phyloP scores from a whole-genome alignment of 108 stramenopile genomes.

The Nitzschia sp. region DNA sequence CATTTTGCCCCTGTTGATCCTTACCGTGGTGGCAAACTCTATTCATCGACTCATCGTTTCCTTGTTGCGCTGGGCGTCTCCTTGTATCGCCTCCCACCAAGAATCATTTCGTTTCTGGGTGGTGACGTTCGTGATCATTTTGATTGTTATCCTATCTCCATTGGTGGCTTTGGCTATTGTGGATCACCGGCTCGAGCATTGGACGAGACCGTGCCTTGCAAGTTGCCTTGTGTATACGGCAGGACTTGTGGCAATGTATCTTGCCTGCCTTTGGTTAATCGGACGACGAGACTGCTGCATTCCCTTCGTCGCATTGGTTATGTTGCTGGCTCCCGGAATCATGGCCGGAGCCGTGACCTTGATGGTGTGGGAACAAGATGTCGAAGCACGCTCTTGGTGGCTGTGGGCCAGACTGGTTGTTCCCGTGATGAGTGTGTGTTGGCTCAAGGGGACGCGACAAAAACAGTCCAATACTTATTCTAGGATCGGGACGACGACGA shows the following conservation, averaged over 20 bases:
- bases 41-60: constrained; percentile 3
- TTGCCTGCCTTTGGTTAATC: background rate
- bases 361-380: constrained; percentile 16
- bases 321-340: constrained; percentile 1
- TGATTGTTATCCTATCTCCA: background rate
- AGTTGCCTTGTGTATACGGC: background rate
- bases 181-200: background rate
- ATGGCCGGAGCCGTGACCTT: constrained; percentile 2
- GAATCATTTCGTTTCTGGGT: background rate
- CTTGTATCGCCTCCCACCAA: background rate
- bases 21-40: constrained; percentile 25
- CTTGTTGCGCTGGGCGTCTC: background rate
- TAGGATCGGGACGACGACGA: too few species aligned
- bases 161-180: background rate
- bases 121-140: background rate
- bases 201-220: background rate
- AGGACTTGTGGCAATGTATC: background rate
- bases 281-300: background rate
- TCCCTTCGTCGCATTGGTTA: constrained; percentile 1
- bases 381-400: constrained; percentile 16
- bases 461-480: too few species aligned
- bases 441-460: background rate
- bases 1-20: background rate
- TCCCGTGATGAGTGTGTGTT: background rate
- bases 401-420: background rate